Percentiles rank a stretch among this genome's conserved stretches.
These are phyloP conservation scores for Aspergillus cristatus DNA, from an alignment of 495 filamentous ascomycete species.

Conservation along the genomic window DNA sequence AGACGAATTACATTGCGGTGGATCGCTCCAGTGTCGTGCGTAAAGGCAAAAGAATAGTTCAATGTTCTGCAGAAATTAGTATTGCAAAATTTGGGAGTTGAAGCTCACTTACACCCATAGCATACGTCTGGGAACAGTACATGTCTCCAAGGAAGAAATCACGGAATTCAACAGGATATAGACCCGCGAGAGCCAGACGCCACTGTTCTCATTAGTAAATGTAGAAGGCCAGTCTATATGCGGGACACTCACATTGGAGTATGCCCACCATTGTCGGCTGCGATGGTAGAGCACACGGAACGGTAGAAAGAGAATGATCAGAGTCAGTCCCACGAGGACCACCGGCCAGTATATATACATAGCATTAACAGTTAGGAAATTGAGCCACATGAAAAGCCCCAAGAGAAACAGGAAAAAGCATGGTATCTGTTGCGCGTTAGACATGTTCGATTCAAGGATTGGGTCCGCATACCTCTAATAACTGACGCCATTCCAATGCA, in stretches of 20 bases:
- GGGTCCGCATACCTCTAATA: constrained; percentile 57
- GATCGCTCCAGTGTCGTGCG: constrained; percentile 59
- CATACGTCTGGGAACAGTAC: constrained; percentile 89
- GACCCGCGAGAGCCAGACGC: constrained; percentile 71
- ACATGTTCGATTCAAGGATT: constrained; percentile 1
- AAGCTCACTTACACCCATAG: constrained; percentile 67
- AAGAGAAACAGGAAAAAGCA: constrained; percentile 68
- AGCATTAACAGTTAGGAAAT: constrained; percentile 60
- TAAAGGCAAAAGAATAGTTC: constrained; percentile 94
- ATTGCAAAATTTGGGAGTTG: neutral
- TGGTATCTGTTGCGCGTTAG: constrained; percentile 46
- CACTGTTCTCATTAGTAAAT: constrained; percentile 46
- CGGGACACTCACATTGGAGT: constrained; percentile 61
- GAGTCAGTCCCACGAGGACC: constrained; percentile 60
- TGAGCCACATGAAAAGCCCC: constrained; percentile 76
- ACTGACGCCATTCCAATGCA: constrained; percentile 78
- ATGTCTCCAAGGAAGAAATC: constrained; percentile 98
- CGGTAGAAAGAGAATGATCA: constrained; percentile 65
- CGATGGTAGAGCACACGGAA: constrained; percentile 63
- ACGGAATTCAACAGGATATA: constrained; percentile 90
- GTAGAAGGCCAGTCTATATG: neutral
- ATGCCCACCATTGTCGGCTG: constrained; percentile 72
- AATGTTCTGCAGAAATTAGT: constrained; percentile 56
- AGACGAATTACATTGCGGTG: constrained; percentile 70
- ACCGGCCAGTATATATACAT: constrained; percentile 85